These are phyloP conservation scores for Aspergillus niger DNA, from an alignment of 2,329 filamentous ascomycete genomes.

Conservation along the genomic window DNA sequence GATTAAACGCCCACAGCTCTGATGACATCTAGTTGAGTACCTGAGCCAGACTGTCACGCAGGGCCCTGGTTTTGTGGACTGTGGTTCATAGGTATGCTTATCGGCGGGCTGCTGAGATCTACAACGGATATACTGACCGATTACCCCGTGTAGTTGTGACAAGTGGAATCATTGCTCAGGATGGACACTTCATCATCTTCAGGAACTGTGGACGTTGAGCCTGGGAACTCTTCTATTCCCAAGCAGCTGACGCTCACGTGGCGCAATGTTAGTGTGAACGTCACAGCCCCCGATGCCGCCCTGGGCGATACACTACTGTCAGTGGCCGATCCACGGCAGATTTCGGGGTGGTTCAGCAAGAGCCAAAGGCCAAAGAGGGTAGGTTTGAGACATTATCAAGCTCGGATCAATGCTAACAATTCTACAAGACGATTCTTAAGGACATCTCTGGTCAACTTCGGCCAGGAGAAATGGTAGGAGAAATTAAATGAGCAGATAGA, in stretches of 20 bases:
- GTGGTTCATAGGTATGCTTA: constrained; percentile 3
- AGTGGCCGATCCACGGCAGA: constrained; percentile 34
- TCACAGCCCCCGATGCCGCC: constrained; percentile 40
- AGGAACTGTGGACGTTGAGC: constrained; percentile 31
- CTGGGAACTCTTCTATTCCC: constrained; percentile 20
- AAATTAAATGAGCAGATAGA: neutral
- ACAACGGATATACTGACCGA: neutral
- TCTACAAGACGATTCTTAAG: constrained; percentile 41
- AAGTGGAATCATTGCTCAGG: constrained; percentile 1
- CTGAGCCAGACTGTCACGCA: neutral
- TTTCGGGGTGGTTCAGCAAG: constrained; percentile 24
- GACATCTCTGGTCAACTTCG: constrained; percentile 43
- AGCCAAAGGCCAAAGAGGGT: constrained; percentile 33
- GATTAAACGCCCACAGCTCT: neutral
- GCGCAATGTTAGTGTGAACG: constrained; percentile 36
- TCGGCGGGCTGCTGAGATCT: neutral
- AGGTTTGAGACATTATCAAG: neutral
- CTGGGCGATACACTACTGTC: constrained; percentile 39
- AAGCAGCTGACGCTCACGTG: constrained; percentile 42
- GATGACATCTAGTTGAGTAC: neutral
- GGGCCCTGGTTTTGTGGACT: neutral
- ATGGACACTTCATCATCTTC: constrained; percentile 35
- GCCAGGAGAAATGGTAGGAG: constrained; percentile 47
- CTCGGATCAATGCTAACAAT: neutral
- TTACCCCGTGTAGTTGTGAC: neutral